Base-by-base conservation (phyloP, 495 filamentous ascomycete genomes). In the Chaetomium cochliodes region DNA sequence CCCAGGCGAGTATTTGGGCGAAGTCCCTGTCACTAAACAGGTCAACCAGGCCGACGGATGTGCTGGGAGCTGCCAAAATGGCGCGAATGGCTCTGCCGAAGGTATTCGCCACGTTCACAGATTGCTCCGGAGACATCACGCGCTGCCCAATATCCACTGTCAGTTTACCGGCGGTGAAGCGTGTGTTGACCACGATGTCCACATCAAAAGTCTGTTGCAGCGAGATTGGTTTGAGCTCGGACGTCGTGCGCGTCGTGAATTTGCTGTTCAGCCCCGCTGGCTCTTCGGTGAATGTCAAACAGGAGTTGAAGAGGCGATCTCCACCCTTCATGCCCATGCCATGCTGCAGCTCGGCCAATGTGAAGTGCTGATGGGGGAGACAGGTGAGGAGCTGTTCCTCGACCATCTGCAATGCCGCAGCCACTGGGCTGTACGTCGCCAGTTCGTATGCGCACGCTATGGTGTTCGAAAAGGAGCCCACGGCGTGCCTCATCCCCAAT, bases 301-400 rank as follows among this genome's bases (percentile, higher is more conserved):
- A 80, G 0, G 80, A 79, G 63, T 82, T 82, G 63, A 79, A 82
- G 11, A 82, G 72, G 7, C 67, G 74, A 30, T 73, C 70, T 39
- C 66, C 71, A 9, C 77, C 80, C 51, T 73, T 78, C 30, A 75
- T 72, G 30, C 75, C 76, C 56, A 80, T 74, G 11, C 76, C 74
- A 60, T 82, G 79, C 53, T 79, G 75, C 8, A 82, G 67, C 51
- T 78, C 74, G 12, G 70, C 68, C 49, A 79, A 60, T 12, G 80
- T 76, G 53, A 82, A 76, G 58, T 80, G 68, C 49, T 81, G 79
- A 50, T 82, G 78, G 5, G 76, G 74, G 8, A 79, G 52, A 59
- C 68, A 69, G 16, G 64, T 63, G 5, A 62, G 41, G 47, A 74
- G 70, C 23, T 77, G 74, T 5, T 75, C 65, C 55, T 82, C 77